Percentiles rank a stretch among this genome's conserved stretches.
phyloP scores from a whole-genome alignment of 2,329 filamentous ascomycete genomes.

The Cercospora beticola region DNA sequence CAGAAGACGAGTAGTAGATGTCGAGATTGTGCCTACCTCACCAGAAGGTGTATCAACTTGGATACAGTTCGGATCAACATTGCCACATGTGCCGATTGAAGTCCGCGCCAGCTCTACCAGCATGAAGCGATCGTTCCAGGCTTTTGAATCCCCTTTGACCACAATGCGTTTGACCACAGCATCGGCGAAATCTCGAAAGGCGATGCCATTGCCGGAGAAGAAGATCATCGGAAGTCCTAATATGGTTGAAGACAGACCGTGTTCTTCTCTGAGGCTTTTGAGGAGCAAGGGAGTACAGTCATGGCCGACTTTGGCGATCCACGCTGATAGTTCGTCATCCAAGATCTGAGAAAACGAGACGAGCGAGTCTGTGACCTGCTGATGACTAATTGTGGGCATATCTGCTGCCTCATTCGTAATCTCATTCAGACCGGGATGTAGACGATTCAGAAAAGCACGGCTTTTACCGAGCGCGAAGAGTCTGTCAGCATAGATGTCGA shows the following conservation, averaged over 20 bases:
- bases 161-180: constrained; percentile 70
- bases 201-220: constrained; percentile 70
- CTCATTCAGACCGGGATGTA: constrained; percentile 47
- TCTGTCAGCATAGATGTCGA: constrained; percentile 65
- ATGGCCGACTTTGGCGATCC: constrained; percentile 73
- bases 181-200: constrained; percentile 64
- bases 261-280: constrained; percentile 65
- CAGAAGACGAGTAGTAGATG: constrained; percentile 18
- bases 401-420: not conserved
- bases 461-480: constrained; percentile 90
- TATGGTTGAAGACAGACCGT: constrained; percentile 64
- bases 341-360: constrained; percentile 73
- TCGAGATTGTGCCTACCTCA: constrained; percentile 41
- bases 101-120: constrained; percentile 76
- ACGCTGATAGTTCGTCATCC: constrained; percentile 66
- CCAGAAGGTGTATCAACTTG: constrained; percentile 56
- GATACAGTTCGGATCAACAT: constrained; percentile 62
- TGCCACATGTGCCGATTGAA: constrained; percentile 57
- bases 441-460: constrained; percentile 74
- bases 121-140: constrained; percentile 79
- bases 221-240: constrained; percentile 71
- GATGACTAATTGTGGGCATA: constrained; percentile 12
- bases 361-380: constrained; percentile 17
- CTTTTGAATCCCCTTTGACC: constrained; percentile 53
- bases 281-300: constrained; percentile 67